These are phyloP conservation scores for Globisporangium splendens DNA, from an alignment of 352 stramenopile species.

Conservation along the genomic window DNA sequence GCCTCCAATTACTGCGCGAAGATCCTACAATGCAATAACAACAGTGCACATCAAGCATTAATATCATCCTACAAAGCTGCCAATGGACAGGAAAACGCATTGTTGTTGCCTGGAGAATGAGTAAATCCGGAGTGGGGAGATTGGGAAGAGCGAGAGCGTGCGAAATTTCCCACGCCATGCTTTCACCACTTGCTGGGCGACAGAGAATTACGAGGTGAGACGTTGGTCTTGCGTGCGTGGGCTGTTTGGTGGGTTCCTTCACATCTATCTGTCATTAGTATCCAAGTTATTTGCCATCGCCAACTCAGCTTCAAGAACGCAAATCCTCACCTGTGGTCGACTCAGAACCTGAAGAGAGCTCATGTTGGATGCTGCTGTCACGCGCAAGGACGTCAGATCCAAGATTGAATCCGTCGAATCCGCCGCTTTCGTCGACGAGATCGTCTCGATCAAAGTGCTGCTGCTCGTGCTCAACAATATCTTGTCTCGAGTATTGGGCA, in stretches of 20 bases:
- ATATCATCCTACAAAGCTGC: too few relatives aligned
- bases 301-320: too few relatives aligned
- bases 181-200: slow-evolving; percentile 6
- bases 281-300: too few relatives aligned
- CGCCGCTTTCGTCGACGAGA: slow-evolving; percentile 1
- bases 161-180: slow-evolving; percentile 18
- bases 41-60: background rate
- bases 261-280: too few relatives aligned
- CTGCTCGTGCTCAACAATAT: background rate
- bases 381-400: slow-evolving; percentile 37
- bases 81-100: background rate
- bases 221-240: slow-evolving; percentile 11
- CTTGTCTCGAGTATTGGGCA: background rate
- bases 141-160: slow-evolving; percentile 22
- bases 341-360: slow-evolving; percentile 36
- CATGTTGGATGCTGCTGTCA: slow-evolving; percentile 21
- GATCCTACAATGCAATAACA: slow-evolving; percentile 17
- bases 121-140: slow-evolving; percentile 30
- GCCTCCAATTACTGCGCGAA: slow-evolving; percentile 40
- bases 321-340: slow-evolving; percentile 5
- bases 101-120: slow-evolving; percentile 38
- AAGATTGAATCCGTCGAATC: slow-evolving; percentile 17
- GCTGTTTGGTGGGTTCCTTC: background rate
- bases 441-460: background rate
- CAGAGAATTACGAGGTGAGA: slow-evolving; percentile 27